Percentiles rank a stretch among this genome's conserved stretches.
phyloP scores from a whole-genome alignment of 352 stramenopile species.

The Globisporangium carolinianum region DNA sequence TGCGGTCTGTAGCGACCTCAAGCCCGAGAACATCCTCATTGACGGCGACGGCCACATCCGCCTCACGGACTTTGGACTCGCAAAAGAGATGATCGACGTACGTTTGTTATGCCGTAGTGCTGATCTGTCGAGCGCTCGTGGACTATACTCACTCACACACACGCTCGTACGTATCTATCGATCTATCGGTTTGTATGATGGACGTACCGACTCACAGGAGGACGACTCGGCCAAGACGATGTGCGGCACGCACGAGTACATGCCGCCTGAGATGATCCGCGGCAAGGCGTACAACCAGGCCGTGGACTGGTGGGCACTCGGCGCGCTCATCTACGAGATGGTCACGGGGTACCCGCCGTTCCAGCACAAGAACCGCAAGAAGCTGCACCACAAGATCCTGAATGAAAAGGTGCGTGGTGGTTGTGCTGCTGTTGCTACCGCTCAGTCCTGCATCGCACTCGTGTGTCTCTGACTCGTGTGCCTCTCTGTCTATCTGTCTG shows the following conservation, averaged over 20 bases:
- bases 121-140: not conserved
- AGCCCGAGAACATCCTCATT: constrained; percentile 81
- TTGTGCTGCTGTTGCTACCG: constrained; percentile 6
- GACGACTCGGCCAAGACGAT: constrained; percentile 75
- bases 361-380: constrained; percentile 79
- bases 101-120: not conserved
- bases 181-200: not conserved
- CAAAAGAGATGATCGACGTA: constrained; percentile 73
- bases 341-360: constrained; percentile 81
- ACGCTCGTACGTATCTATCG: not conserved
- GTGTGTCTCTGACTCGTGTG: not conserved
- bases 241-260: constrained; percentile 84
- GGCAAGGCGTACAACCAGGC: constrained; percentile 78
- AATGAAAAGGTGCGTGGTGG: constrained; percentile 50
- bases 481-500: not conserved
- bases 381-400: constrained; percentile 83
- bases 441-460: too few species aligned
- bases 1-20: constrained; percentile 43
- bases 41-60: constrained; percentile 78
- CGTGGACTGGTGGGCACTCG: constrained; percentile 85
- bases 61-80: constrained; percentile 82
- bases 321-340: constrained; percentile 84
- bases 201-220: constrained; percentile 20
- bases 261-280: constrained; percentile 84
- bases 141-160: too few species aligned